Evolutionary conservation across 2,329 filamentous ascomycete genomes (phyloP).

Genomic region (Xylariaceae sp.): DNA sequence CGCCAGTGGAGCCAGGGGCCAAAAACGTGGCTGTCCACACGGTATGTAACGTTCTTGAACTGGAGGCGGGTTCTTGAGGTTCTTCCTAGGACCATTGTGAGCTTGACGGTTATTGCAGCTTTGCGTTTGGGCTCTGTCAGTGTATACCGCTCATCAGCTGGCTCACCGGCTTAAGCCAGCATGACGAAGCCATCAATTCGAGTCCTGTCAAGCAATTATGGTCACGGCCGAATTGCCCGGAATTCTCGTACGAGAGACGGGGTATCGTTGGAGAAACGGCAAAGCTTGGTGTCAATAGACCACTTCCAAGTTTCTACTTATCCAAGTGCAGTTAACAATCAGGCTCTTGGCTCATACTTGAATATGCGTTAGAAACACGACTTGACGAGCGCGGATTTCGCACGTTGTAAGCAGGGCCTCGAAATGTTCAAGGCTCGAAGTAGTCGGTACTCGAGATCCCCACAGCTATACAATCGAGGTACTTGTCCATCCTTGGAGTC

Average conservation of each 20-base stretch:
- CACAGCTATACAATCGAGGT: neutral
- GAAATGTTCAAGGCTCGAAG: neutral
- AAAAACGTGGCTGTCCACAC: neutral
- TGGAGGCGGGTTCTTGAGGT: neutral
- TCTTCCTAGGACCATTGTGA: neutral
- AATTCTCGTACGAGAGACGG: too few relatives aligned
- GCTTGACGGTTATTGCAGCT: too few relatives aligned
- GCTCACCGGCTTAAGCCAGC: too few relatives aligned
- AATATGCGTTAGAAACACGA: neutral
- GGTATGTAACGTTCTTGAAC: neutral
- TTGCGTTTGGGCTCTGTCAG: too few relatives aligned
- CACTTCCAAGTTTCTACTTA: too few relatives aligned
- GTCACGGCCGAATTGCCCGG: too few relatives aligned
- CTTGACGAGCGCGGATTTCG: slow-evolving; percentile 7
- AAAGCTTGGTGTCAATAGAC: too few relatives aligned
- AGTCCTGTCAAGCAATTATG: too few relatives aligned
- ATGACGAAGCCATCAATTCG: too few relatives aligned
- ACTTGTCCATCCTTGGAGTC: neutral
- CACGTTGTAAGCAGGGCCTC: slow-evolving; percentile 13
- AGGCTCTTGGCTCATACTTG: neutral
- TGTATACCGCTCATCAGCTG: too few relatives aligned
- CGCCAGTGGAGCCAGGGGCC: slow-evolving; percentile 6
- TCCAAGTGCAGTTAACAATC: too few relatives aligned
- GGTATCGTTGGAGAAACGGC: too few relatives aligned
- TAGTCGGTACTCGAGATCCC: neutral